phyloP scores from a whole-genome alignment of 306 rosid species.

The Vigna trinervia region DNA sequence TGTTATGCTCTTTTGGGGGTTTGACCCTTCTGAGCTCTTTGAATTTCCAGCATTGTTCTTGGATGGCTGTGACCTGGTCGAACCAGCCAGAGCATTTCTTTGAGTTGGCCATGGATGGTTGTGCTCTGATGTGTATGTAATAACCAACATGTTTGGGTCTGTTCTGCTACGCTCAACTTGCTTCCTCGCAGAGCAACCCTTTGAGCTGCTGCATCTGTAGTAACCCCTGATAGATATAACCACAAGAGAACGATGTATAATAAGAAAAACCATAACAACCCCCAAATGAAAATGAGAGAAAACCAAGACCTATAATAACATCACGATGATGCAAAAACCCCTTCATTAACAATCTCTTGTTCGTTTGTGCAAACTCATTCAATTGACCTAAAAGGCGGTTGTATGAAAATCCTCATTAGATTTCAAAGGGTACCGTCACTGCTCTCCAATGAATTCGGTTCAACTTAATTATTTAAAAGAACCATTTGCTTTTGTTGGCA shows the following conservation, averaged over 20 bases:
- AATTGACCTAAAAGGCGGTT: background rate
- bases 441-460: background rate
- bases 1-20: conserved; percentile 37
- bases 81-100: conserved; percentile 90
- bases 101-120: conserved; percentile 99
- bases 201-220: conserved; percentile 94
- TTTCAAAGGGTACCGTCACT: background rate
- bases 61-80: conserved; percentile 71
- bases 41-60: conserved; percentile 48
- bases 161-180: conserved; percentile 93
- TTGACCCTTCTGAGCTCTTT: conserved; percentile 39
- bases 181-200: conserved; percentile 93
- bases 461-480: background rate
- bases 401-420: background rate
- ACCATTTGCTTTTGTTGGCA: background rate
- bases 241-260: background rate
- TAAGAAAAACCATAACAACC: conserved; percentile 10
- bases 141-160: conserved; percentile 93
- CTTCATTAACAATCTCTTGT: background rate
- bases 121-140: conserved; percentile 95
- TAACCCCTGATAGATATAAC: conserved; percentile 64
- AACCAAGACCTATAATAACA: background rate
- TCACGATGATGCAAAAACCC: background rate
- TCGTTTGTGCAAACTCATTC: background rate
- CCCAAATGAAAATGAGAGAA: background rate